phyloP scores from a whole-genome alignment of 352 stramenopile genomes.

The Phytophthora syringae region DNA sequence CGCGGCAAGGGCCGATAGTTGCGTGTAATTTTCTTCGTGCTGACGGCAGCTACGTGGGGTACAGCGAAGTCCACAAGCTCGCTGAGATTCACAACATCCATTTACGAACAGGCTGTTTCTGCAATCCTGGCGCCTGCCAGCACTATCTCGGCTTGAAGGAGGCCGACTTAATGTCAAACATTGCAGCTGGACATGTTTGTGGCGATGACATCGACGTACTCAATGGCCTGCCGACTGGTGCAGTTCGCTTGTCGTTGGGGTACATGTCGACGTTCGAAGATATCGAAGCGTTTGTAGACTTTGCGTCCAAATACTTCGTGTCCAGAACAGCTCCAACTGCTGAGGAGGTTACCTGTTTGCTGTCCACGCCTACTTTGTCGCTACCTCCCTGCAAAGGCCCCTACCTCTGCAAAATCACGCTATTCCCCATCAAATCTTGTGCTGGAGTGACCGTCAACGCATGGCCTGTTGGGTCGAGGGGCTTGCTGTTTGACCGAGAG shows the following conservation, averaged over 20 bases:
- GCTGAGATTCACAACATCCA: slow-evolving; percentile 72
- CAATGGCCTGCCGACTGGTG: slow-evolving; percentile 68
- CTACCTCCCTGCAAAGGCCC: not conserved
- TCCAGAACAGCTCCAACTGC: slow-evolving; percentile 23
- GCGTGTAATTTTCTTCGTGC: slow-evolving; percentile 67
- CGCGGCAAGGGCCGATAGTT: slow-evolving; percentile 51
- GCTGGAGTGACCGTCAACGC: slow-evolving; percentile 55
- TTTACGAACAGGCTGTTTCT: slow-evolving; percentile 81
- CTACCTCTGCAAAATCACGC: slow-evolving; percentile 57
- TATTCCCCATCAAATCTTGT: slow-evolving; percentile 87
- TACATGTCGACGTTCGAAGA: slow-evolving; percentile 86
- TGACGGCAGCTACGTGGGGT: slow-evolving; percentile 72
- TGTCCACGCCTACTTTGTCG: not conserved
- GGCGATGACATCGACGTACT: slow-evolving; percentile 75
- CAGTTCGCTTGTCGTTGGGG: slow-evolving; percentile 70
- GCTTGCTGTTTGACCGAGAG: slow-evolving; percentile 74
- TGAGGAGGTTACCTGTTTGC: not conserved
- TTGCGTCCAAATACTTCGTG: slow-evolving; percentile 72
- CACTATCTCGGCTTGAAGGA: slow-evolving; percentile 63
- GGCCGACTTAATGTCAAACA: slow-evolving; percentile 55
- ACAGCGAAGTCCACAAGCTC: slow-evolving; percentile 72
- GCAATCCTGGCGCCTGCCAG: slow-evolving; percentile 81
- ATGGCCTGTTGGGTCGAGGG: slow-evolving; percentile 68
- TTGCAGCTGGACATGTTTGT: slow-evolving; percentile 70
- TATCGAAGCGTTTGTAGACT: slow-evolving; percentile 53